These are phyloP conservation scores for Cucurbita pepo DNA, from an alignment of 306 rosid genomes.

Conservation along the genomic window DNA sequence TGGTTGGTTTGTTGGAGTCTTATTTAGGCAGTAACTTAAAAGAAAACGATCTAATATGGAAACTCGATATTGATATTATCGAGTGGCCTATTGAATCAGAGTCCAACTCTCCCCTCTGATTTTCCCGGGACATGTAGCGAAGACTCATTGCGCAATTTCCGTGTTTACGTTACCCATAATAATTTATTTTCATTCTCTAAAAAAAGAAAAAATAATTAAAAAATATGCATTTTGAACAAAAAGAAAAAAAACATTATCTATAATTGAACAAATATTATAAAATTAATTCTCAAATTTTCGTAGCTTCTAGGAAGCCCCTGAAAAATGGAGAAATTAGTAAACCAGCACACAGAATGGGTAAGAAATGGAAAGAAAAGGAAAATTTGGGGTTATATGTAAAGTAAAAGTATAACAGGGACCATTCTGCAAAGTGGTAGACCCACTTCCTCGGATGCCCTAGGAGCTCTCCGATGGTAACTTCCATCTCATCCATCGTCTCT, in stretches of 20 bases:
- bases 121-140: too few species aligned
- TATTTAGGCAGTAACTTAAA: too few species aligned
- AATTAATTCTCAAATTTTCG: background rate
- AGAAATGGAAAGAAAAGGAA: background rate
- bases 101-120: too few species aligned
- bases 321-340: background rate
- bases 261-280: background rate
- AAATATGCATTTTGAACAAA: too few species aligned
- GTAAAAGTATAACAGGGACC: background rate
- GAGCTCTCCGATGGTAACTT: background rate
- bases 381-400: background rate
- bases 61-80: too few species aligned
- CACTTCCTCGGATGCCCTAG: constrained; percentile 9
- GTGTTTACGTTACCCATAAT: too few species aligned
- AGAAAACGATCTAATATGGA: too few species aligned
- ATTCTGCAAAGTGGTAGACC: background rate
- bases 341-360: background rate
- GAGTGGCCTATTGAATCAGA: too few species aligned
- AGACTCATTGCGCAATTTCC: background rate
- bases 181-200: too few species aligned
- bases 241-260: too few species aligned
- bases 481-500: background rate
- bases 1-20: too few species aligned
- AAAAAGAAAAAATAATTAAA: too few species aligned
- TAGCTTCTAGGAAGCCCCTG: background rate